These are phyloP conservation scores for Sugiyamaella chiloensis DNA, from an alignment of 805 yeast species.

Conservation along the genomic window DNA sequence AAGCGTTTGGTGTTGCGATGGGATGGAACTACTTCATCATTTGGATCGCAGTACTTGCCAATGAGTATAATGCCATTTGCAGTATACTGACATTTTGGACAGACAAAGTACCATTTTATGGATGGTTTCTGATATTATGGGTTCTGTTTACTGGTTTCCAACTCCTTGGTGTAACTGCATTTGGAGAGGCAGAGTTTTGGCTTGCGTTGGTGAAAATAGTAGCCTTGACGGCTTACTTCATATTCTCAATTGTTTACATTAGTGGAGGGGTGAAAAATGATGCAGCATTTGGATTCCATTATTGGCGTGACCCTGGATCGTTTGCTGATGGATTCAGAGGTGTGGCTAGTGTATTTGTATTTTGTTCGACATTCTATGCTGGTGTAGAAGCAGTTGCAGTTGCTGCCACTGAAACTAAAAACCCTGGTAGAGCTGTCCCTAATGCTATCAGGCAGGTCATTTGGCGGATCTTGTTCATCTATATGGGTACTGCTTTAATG, in stretches of 20 bases:
- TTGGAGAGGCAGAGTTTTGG: slow-evolving; percentile 69
- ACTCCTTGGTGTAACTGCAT: slow-evolving; percentile 56
- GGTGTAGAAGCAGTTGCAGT: slow-evolving; percentile 61
- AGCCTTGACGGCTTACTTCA: slow-evolving; percentile 60
- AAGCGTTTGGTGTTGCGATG: slow-evolving; percentile 68
- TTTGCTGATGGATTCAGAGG: slow-evolving; percentile 57
- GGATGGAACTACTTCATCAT: slow-evolving; percentile 70
- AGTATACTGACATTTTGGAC: slow-evolving; percentile 56
- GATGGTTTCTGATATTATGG: slow-evolving; percentile 58
- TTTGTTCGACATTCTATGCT: slow-evolving; percentile 57
- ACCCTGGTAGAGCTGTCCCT: slow-evolving; percentile 60
- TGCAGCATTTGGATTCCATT: slow-evolving; percentile 49
- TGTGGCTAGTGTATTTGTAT: slow-evolving; percentile 53
- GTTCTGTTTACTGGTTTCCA: slow-evolving; percentile 47
- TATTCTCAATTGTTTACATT: slow-evolving; percentile 49
- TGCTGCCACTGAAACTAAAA: slow-evolving; percentile 62
- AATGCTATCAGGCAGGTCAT: slow-evolving; percentile 57
- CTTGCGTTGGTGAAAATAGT: slow-evolving; percentile 56
- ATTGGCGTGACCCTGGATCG: slow-evolving; percentile 68
- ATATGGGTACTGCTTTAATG: slow-evolving; percentile 54
- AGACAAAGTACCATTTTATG: slow-evolving; percentile 50
- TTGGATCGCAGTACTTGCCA: slow-evolving; percentile 61
- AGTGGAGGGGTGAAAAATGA: slow-evolving; percentile 53
- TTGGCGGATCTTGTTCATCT: slow-evolving; percentile 52
- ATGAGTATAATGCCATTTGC: slow-evolving; percentile 63